These are phyloP conservation scores for Mariannaea elegans DNA, from an alignment of 2,329 filamentous ascomycete genomes.

Conservation along the genomic window DNA sequence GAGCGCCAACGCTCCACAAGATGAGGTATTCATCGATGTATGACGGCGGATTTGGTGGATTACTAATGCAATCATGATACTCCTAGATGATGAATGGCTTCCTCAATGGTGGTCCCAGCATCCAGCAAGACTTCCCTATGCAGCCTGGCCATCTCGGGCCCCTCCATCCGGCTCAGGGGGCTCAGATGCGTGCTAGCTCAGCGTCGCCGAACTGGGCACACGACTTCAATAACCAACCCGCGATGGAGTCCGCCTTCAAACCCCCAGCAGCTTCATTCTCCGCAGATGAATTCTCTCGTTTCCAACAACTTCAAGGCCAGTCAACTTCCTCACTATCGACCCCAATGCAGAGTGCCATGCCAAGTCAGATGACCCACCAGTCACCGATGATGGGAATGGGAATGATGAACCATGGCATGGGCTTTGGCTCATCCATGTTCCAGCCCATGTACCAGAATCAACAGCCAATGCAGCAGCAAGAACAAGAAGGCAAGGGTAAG, in stretches of 20 bases:
- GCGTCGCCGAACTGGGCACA: slow-evolving; percentile 64
- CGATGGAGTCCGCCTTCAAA: slow-evolving; percentile 77
- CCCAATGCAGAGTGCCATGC: slow-evolving; percentile 65
- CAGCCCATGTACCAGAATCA: slow-evolving; percentile 58
- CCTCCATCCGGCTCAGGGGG: slow-evolving; percentile 58
- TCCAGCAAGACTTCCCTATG: slow-evolving; percentile 64
- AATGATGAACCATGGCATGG: slow-evolving; percentile 62
- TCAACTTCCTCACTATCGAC: slow-evolving; percentile 60
- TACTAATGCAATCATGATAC: slow-evolving; percentile 40
- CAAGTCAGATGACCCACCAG: slow-evolving; percentile 61
- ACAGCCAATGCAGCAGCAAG: slow-evolving; percentile 54
- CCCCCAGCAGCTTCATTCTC: slow-evolving; percentile 72
- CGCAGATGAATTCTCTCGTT: slow-evolving; percentile 86
- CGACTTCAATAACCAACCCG: slow-evolving; percentile 65
- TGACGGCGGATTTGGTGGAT: slow-evolving; percentile 26
- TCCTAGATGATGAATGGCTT: slow-evolving; percentile 91
- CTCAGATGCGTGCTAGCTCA: slow-evolving; percentile 62
- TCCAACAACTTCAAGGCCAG: slow-evolving; percentile 77
- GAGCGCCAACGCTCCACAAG: slow-evolving; percentile 74
- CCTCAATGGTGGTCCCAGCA: slow-evolving; percentile 76
- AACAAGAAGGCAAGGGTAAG: slow-evolving; percentile 75
- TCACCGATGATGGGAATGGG: slow-evolving; percentile 68
- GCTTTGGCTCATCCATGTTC: slow-evolving; percentile 63
- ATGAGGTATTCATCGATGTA: slow-evolving; percentile 65
- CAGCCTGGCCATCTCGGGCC: slow-evolving; percentile 56